A percentile compares a stretch with the other conserved stretches of the same genome.
Conservation (phyloP, 306 rosid genomes). For the apple (Malus domestica) region ASM211411v1 NC_041802.1:24686501-24687000, state of each 20-base stretch:
- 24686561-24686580: conserved; percentile 68
- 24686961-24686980: conserved; percentile 50
- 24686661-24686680: conserved; percentile 48
- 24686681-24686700: conserved; percentile 41
- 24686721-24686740: conserved; percentile 50
- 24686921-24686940: conserved; percentile 49
- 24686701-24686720: conserved; percentile 45
- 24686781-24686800: conserved; percentile 55
- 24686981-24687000: conserved; percentile 36
- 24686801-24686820: conserved; percentile 71
- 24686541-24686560: conserved; percentile 61
- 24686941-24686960: conserved; percentile 53
- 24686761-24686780: conserved; percentile 73
- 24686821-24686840: conserved; percentile 69
- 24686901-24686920: conserved; percentile 41
- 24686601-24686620: conserved; percentile 66
- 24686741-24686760: conserved; percentile 58
- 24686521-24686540: conserved; percentile 80
- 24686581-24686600: conserved; percentile 59
- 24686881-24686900: conserved; percentile 73
- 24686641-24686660: conserved; percentile 67
- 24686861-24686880: conserved; percentile 77
- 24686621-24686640: conserved; percentile 70
- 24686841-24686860: conserved; percentile 49
- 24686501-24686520: conserved; percentile 70